A percentile compares a stretch with the other conserved stretches of the same genome.
These are phyloP conservation scores for Aurantiochytrium sp. DNA, from an alignment of 108 stramenopile species.

Conservation along the genomic window DNA sequence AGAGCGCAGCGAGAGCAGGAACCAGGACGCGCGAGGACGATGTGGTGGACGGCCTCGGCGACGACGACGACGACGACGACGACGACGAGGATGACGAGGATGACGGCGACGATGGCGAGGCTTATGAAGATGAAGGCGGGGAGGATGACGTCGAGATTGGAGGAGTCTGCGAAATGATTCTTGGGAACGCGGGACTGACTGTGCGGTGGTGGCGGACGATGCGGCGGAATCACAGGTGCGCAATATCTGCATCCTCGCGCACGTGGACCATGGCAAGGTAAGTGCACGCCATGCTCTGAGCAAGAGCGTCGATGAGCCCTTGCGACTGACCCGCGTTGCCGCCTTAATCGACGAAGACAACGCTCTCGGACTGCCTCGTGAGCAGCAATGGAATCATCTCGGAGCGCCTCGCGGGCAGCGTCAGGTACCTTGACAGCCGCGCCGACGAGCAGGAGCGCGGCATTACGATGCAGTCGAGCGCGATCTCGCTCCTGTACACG, in stretches of 20 bases:
- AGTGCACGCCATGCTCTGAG: no score
- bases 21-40: no score
- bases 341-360: neutral
- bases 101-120: no score
- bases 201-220: neutral
- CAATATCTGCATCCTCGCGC: conserved; percentile 62
- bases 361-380: conserved; percentile 54
- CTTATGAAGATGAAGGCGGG: no score
- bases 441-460: conserved; percentile 74
- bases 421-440: conserved; percentile 33
- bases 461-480: conserved; percentile 90
- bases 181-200: no score
- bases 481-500: conserved; percentile 74
- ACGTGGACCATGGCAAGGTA: conserved; percentile 64
- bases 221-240: neutral
- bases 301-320: neutral
- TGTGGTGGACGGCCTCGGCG: no score
- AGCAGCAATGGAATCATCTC: conserved; percentile 64
- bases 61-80: no score
- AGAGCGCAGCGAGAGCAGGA: no score
- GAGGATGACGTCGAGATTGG: no score
- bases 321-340: neutral
- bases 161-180: no score
- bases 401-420: conserved; percentile 54
- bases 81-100: no score